Conservation (phyloP, 2,329 filamentous ascomycete genomes). For the Verticillium isaacii region DNA sequence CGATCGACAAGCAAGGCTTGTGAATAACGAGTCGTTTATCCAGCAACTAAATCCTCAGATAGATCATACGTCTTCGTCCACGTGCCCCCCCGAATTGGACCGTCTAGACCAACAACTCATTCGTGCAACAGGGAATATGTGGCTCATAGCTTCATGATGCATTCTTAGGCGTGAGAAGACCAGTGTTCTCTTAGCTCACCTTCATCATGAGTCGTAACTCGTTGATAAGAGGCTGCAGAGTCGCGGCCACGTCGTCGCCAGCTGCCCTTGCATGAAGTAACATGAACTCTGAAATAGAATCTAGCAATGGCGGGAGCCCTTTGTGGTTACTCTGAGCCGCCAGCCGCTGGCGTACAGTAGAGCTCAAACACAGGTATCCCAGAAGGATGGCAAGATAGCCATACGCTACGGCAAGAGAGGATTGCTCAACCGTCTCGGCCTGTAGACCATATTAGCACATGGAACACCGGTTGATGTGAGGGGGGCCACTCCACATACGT, state of each 20-base stretch:
- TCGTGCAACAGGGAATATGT: not conserved
- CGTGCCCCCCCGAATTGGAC: not conserved
- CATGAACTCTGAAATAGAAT: conserved; percentile 52
- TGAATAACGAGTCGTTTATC: not conserved
- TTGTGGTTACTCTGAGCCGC: conserved; percentile 34
- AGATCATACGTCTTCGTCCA: not conserved
- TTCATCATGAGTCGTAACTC: conserved; percentile 20
- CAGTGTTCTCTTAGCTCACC: not conserved
- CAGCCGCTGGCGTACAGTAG: conserved; percentile 38
- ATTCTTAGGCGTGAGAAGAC: not conserved
- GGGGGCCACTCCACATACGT: conserved; percentile 49
- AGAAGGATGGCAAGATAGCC: conserved; percentile 83
- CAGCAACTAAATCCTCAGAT: not conserved
- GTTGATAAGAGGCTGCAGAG: conserved; percentile 28
- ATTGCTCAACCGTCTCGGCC: conserved; percentile 69
- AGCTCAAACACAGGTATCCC: conserved; percentile 68
- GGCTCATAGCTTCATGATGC: not conserved
- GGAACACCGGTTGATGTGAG: not conserved
- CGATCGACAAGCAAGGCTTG: not conserved
- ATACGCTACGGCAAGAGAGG: conserved; percentile 74
- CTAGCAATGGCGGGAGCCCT: conserved; percentile 40
- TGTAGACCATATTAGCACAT: conserved; percentile 25
- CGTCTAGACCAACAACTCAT: not conserved
- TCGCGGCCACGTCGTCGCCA: conserved; percentile 26
- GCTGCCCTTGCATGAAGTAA: conserved; percentile 38